Percentiles rank a stretch among this genome's conserved stretches.
Conservation (phyloP, 1,284 basidiomycete genomes). For the Coniophora puteana region DNA sequence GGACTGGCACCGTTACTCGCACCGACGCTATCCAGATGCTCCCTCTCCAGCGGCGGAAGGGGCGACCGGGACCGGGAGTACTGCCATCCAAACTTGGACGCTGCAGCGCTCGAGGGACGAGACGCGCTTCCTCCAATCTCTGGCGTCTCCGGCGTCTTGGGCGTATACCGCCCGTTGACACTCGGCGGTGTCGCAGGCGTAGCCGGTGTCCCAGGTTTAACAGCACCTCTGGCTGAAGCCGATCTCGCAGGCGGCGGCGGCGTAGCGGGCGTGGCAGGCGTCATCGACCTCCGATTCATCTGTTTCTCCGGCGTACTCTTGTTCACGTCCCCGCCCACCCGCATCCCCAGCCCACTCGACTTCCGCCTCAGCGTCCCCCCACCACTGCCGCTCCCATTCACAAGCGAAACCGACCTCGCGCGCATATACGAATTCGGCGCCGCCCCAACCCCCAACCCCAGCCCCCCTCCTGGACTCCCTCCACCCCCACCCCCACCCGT, state of each 20-base stretch:
- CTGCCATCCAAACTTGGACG: constrained; percentile 38
- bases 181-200: constrained; percentile 7
- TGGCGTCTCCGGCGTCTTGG: constrained; percentile 15
- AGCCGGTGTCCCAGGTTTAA: constrained; percentile 2
- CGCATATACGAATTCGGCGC: too few relatives aligned
- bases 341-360: constrained; percentile 17
- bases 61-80: constrained; percentile 31
- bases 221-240: constrained; percentile 1
- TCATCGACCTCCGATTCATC: too few relatives aligned
- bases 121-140: too few relatives aligned
- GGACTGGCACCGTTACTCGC: too few relatives aligned
- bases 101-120: too few relatives aligned
- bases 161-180: too few relatives aligned
- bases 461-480: too few relatives aligned
- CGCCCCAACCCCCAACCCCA: too few relatives aligned
- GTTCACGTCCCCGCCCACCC: too few relatives aligned
- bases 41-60: constrained; percentile 37
- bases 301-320: constrained; percentile 13
- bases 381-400: constrained; percentile 1
- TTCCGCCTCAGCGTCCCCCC: constrained; percentile 10
- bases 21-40: too few relatives aligned
- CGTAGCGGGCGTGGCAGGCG: constrained; percentile 5
- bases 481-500: neutral
- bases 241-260: constrained; percentile 2
- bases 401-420: too few relatives aligned